These are phyloP conservation scores for Paramecium octaurelia DNA, from an alignment of 73 alveolate species.

Conservation along the genomic window DNA sequence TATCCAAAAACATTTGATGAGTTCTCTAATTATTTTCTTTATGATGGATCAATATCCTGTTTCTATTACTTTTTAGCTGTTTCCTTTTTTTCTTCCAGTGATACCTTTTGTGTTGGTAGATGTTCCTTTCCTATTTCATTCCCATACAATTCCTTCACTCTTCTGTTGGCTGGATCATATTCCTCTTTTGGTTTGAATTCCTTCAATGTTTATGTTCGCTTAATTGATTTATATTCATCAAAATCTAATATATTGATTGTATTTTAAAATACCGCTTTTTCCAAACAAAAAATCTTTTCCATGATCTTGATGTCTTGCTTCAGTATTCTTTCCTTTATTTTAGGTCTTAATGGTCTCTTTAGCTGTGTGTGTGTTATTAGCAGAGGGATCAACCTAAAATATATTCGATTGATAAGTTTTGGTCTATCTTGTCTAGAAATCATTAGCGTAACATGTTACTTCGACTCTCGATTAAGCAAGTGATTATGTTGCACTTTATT, in stretches of 20 bases:
- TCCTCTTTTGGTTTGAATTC: constrained; percentile 32
- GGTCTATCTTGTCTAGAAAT: neutral
- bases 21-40: constrained; percentile 22
- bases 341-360: neutral
- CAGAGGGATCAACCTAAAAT: neutral
- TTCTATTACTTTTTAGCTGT: neutral
- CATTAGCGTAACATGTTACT: neutral
- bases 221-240: constrained; percentile 41
- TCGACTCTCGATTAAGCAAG: constrained; percentile 7
- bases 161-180: neutral
- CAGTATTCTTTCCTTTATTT: neutral
- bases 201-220: neutral
- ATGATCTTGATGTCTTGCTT: constrained; percentile 15
- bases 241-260: neutral
- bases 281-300: constrained; percentile 38
- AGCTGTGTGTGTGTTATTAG: constrained; percentile 23
- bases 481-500: neutral
- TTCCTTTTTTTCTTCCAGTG: neutral
- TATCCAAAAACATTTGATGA: constrained; percentile 10
- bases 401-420: neutral
- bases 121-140: neutral
- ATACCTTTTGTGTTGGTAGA: neutral
- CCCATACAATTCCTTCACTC: neutral
- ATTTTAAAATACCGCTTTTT: neutral
- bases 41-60: neutral